These are phyloP conservation scores for Irpex sp. DNA, from an alignment of 1,284 basidiomycete genomes.

Conservation along the genomic window DNA sequence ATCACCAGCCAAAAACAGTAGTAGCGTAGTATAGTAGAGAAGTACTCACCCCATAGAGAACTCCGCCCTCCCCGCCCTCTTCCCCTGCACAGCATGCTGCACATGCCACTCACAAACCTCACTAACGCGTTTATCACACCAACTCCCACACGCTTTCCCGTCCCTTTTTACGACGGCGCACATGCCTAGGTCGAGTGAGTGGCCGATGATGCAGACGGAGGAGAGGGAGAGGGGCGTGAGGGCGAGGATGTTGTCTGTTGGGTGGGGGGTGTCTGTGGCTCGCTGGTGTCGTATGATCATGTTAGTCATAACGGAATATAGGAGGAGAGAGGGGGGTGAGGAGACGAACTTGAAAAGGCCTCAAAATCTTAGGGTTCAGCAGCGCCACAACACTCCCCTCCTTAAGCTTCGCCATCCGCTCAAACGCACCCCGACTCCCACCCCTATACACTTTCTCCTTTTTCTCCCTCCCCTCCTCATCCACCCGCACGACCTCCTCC, in stretches of 20 bases:
- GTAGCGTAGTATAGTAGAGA: no score
- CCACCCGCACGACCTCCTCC: constrained; percentile 47
- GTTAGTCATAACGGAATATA: background rate
- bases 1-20: no score
- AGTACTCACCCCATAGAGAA: constrained; percentile 43
- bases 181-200: constrained; percentile 68
- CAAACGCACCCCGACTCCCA: constrained; percentile 91
- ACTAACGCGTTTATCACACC: constrained; percentile 83
- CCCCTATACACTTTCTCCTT: constrained; percentile 74
- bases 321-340: constrained; percentile 7
- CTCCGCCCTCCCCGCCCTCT: constrained; percentile 73
- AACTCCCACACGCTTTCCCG: constrained; percentile 67
- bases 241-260: constrained; percentile 78
- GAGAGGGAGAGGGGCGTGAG: constrained; percentile 81
- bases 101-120: constrained; percentile 90
- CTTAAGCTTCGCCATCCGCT: constrained; percentile 77
- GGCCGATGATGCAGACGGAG: constrained; percentile 82
- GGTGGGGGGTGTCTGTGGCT: constrained; percentile 62
- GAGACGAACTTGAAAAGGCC: constrained; percentile 70
- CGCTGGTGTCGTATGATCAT: constrained; percentile 30
- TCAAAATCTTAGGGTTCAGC: constrained; percentile 84
- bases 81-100: constrained; percentile 72
- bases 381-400: constrained; percentile 90
- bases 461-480: constrained; percentile 49
- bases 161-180: no score